phyloP scores from a whole-genome alignment of 805 yeast species.

The Nadsonia fulvescens region DNA sequence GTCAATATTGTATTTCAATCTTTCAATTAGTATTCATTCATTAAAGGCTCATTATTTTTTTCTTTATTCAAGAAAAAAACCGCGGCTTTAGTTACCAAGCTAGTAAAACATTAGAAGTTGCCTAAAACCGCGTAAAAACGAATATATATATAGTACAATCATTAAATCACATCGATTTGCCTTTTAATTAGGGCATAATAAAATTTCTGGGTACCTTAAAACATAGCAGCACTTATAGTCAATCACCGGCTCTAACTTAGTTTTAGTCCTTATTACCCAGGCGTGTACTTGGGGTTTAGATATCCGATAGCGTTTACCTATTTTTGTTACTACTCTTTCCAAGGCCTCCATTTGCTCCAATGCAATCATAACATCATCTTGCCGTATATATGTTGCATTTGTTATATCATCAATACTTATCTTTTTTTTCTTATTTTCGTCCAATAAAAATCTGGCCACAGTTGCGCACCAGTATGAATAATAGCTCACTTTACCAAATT shows the following conservation, averaged over 20 bases:
- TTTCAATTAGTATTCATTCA: no score
- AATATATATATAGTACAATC: no score
- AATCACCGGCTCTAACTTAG: slow-evolving; percentile 2
- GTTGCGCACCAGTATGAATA: slow-evolving; percentile 55
- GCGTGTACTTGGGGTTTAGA: slow-evolving; percentile 2
- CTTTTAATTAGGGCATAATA: no score
- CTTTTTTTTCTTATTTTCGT: slow-evolving; percentile 3
- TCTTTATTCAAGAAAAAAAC: no score
- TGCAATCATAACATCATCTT: slow-evolving; percentile 18
- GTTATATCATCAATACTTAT: slow-evolving; percentile 15
- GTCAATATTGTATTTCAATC: no score
- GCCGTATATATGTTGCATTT: slow-evolving; percentile 18
- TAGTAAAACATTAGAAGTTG: no score
- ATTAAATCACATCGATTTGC: no score
- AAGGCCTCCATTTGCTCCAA: slow-evolving; percentile 16
- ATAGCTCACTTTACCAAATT: slow-evolving; percentile 61
- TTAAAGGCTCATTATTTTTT: no score
- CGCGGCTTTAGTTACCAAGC: no score
- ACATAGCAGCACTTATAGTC: no score
- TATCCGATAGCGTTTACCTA: slow-evolving; percentile 1
- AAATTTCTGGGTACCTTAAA: no score
- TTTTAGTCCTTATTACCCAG: slow-evolving; percentile 3
- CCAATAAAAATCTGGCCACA: slow-evolving; percentile 19
- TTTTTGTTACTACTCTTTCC: slow-evolving; percentile 3
- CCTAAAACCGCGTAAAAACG: no score